phyloP scores from a whole-genome alignment of 768 basidiomycete genomes.

The Strobilomyces echinocephalus region DNA sequence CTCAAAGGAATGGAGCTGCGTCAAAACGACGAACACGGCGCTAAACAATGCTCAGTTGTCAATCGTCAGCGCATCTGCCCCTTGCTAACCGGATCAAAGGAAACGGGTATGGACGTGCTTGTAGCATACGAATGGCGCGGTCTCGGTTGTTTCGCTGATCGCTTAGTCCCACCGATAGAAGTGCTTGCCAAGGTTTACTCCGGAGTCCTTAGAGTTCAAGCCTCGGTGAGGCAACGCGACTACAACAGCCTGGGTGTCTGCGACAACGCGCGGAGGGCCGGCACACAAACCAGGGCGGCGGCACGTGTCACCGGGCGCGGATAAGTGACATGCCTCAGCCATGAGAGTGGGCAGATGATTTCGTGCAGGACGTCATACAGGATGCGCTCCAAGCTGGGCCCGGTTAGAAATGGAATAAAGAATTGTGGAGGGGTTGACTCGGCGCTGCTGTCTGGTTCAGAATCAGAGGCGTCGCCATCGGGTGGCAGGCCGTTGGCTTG shows the following conservation, averaged over 20 bases:
- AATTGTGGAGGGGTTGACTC: neutral
- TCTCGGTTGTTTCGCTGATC: no score
- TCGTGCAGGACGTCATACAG: constrained; percentile 12
- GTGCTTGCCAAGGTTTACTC: neutral
- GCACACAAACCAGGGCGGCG: neutral
- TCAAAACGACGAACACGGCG: neutral
- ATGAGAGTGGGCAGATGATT: constrained; percentile 11
- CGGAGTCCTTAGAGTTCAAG: no score
- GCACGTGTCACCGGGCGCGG: no score
- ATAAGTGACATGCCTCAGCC: no score
- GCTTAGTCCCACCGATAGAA: no score
- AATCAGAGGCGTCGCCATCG: neutral
- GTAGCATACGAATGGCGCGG: no score
- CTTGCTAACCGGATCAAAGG: constrained; percentile 4
- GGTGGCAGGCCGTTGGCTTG: no score
- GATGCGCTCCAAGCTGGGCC: constrained; percentile 3
- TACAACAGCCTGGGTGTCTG: constrained; percentile 6
- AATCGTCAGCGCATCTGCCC: neutral
- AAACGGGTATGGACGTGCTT: neutral
- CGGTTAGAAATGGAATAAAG: neutral
- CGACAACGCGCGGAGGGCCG: neutral
- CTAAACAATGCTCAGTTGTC: neutral
- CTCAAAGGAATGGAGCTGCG: neutral
- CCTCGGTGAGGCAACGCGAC: constrained; percentile 8
- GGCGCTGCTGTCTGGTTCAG: no score